Base-by-base conservation (phyloP, 2,329 filamentous ascomycete genomes). In the Claviceps lovelessii region DNA sequence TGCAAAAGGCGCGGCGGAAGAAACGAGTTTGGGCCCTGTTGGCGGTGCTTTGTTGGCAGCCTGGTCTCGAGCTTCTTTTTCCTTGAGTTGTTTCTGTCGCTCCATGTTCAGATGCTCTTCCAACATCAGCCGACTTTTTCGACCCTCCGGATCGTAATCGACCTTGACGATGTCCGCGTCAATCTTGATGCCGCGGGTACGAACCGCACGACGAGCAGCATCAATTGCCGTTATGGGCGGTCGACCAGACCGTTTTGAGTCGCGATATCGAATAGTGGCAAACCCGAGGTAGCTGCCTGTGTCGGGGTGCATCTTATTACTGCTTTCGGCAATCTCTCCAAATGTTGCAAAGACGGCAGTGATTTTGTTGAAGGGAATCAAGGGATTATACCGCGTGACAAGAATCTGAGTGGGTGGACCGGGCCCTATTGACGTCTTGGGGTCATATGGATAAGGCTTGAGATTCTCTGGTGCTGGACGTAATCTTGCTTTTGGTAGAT, bases 281-380 rank as follows among this genome's bases (percentile, higher is more conserved):
- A 98, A 90, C 13, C 93, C 93, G 13, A 98, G 78, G 65, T 94
- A 95, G 64, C 88, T 93, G 19, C 93, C 93, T 13, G 90, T 97
- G 56, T 90, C 85, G 9, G 93, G 93, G 68, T 98, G 90, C 64
- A 94, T 91, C 67, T 94, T 91, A 65, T 96, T 96, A 64, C 88
- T 90, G 62, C 94, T 86, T 64, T 90, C 86, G 48, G 86, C 85
- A 59, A 98, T 90, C 56, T 95, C 88, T 53, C 90, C 90, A 70
- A 86, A 95, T 3, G 80, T 81, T 19, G 84, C 81, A 66, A 95
- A 94, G 54, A 88, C 79, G 49, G 85, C 81, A 19, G 80, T 81
- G 52, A 95, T 78, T 62, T 88, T 87, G 54, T 82, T 79, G 62
- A 95, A 88, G 13, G 88, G 81, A 45, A 87, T 85, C 59, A 97